These are phyloP conservation scores for Cystofilobasidium ferigula DNA, from an alignment of 768 basidiomycete genomes.

Conservation along the genomic window DNA sequence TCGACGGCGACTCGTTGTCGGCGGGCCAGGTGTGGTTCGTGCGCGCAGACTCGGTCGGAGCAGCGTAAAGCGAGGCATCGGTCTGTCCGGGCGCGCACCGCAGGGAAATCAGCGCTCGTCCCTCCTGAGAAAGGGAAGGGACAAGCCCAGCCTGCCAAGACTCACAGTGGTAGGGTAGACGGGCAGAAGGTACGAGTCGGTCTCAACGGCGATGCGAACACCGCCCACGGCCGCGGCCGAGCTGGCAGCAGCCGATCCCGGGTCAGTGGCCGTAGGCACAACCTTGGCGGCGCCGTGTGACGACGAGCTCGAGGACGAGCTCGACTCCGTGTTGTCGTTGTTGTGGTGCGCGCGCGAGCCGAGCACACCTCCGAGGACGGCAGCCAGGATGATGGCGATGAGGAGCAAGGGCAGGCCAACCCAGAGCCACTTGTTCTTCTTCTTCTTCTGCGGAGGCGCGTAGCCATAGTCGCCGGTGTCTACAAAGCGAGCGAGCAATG, in stretches of 20 bases:
- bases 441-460: conserved; percentile 19
- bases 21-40: conserved; percentile 58
- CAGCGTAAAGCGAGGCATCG: conserved; percentile 40
- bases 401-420: conserved; percentile 37
- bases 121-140: neutral
- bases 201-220: conserved; percentile 40
- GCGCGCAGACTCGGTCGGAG: conserved; percentile 43
- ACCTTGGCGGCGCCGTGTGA: neutral
- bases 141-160: conserved; percentile 26
- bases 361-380: conserved; percentile 59
- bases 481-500: neutral
- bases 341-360: conserved; percentile 52
- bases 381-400: conserved; percentile 39
- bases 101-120: too few relatives aligned
- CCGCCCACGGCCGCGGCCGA: conserved; percentile 40
- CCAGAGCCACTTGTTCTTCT: conserved; percentile 38
- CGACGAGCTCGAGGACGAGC: neutral
- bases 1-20: conserved; percentile 56
- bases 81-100: too few relatives aligned
- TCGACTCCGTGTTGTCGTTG: conserved; percentile 27
- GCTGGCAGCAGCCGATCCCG: conserved; percentile 14
- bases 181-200: conserved; percentile 69
- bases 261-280: conserved; percentile 7
- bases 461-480: conserved; percentile 23
- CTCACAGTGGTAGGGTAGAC: conserved; percentile 79